Evolutionary conservation across 192 early-diverging fungal genomes (phyloP).

Genomic region (Linnemannia elongata): DNA sequence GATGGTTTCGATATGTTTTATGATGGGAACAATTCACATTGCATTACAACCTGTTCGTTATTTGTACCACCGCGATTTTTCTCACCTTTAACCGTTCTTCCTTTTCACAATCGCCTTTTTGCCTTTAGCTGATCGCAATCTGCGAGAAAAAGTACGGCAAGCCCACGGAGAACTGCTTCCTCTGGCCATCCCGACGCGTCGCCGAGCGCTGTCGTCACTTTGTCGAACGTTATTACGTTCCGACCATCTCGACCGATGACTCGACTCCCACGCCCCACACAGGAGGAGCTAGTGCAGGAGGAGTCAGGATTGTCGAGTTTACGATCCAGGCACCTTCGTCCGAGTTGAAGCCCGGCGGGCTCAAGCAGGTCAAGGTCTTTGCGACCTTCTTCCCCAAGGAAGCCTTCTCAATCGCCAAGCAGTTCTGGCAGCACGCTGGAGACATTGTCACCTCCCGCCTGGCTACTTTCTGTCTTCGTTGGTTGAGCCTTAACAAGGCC

Average conservation of each 20-base stretch:
- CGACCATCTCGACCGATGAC: constrained; percentile 42
- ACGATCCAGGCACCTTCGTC: constrained; percentile 65
- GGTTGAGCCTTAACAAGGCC: constrained; percentile 71
- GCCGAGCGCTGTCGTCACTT: constrained; percentile 79
- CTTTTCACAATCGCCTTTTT: background rate
- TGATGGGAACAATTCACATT: background rate
- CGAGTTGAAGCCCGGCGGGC: constrained; percentile 57
- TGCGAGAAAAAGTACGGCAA: constrained; percentile 77
- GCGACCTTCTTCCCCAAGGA: constrained; percentile 84
- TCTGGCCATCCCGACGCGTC: constrained; percentile 79
- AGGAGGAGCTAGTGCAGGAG: constrained; percentile 19
- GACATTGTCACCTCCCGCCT: constrained; percentile 89
- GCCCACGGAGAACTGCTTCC: constrained; percentile 73
- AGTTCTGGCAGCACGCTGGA: constrained; percentile 97
- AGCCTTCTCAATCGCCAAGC: constrained; percentile 82
- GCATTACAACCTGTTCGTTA: background rate
- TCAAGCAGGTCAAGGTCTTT: constrained; percentile 59
- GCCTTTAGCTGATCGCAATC: constrained; percentile 44
- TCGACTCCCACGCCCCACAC: constrained; percentile 43
- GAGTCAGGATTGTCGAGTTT: constrained; percentile 77
- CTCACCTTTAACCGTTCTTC: background rate
- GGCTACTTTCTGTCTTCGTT: constrained; percentile 84
- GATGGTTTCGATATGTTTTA: background rate
- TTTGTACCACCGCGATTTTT: constrained; percentile 1
- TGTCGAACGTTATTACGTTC: constrained; percentile 64